These are phyloP conservation scores for Penicillium brasilianum DNA, from an alignment of 2,329 filamentous ascomycete species.

Conservation along the genomic window DNA sequence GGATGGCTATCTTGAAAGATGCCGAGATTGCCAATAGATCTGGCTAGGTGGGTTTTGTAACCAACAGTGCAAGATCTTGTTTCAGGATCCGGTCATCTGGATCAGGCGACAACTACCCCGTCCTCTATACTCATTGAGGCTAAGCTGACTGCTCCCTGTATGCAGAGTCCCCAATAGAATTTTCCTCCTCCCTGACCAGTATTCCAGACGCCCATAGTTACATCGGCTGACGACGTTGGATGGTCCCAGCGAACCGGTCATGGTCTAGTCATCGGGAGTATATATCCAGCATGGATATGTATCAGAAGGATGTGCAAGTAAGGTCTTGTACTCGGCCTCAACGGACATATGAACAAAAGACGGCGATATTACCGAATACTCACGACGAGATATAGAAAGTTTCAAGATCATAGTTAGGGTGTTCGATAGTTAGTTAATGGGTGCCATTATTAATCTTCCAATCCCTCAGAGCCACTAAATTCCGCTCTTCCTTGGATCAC, in stretches of 20 bases:
- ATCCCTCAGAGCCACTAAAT: neutral
- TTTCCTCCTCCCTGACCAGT: conserved; percentile 30
- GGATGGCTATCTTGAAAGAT: neutral
- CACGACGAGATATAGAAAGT: neutral
- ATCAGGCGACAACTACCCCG: neutral
- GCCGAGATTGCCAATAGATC: conserved; percentile 3
- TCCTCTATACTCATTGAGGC: neutral
- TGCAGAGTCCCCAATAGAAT: conserved; percentile 19
- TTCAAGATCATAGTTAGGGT: neutral
- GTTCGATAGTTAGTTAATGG: neutral
- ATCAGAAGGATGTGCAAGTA: no score
- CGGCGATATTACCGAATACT: neutral
- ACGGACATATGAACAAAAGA: neutral
- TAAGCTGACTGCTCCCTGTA: neutral
- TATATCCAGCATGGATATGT: neutral
- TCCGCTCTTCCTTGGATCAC: neutral
- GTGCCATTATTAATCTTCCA: conserved; percentile 2
- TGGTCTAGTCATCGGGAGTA: neutral
- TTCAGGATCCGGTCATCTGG: conserved; percentile 8
- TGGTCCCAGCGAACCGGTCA: neutral
- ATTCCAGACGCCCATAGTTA: no score
- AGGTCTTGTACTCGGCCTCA: neutral
- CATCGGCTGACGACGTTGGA: conserved; percentile 1
- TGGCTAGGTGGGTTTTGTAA: neutral
- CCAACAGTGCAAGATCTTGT: neutral